Conservation (phyloP, 2,329 filamentous ascomycete species). For the Ceratocystis diversiconidia region DNA sequence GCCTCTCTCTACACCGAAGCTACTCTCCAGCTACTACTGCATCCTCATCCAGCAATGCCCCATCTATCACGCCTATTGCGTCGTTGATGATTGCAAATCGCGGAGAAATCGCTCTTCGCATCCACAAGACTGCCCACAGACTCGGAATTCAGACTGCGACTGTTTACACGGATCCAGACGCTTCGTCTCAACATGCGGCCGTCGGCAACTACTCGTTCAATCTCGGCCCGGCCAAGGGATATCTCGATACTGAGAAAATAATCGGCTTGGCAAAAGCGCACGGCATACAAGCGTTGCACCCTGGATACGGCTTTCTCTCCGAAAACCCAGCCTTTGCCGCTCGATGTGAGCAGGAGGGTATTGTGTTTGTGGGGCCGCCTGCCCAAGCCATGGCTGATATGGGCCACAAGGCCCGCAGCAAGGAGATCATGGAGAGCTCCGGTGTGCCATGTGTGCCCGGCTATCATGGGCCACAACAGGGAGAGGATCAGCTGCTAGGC, state of each 20-base stretch:
- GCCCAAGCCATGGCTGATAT: constrained; percentile 70
- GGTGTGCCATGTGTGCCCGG: constrained; percentile 92
- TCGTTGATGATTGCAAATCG: constrained; percentile 93
- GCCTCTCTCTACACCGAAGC: neutral
- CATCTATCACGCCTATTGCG: constrained; percentile 38
- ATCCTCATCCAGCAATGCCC: neutral
- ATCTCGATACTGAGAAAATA: constrained; percentile 87
- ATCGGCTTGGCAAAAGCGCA: constrained; percentile 75
- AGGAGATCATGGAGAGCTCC: constrained; percentile 93
- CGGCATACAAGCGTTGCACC: constrained; percentile 82
- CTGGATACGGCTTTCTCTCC: constrained; percentile 88
- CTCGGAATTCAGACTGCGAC: constrained; percentile 90
- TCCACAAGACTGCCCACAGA: constrained; percentile 72
- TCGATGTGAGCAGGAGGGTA: constrained; percentile 74
- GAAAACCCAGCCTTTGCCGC: constrained; percentile 87
- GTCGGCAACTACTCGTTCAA: constrained; percentile 73
- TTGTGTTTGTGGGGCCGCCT: constrained; percentile 89
- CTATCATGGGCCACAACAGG: constrained; percentile 81
- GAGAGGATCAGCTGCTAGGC: constrained; percentile 41
- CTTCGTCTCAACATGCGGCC: constrained; percentile 72
- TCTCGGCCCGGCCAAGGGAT: constrained; percentile 68
- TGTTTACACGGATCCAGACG: constrained; percentile 86
- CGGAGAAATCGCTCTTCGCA: constrained; percentile 89
- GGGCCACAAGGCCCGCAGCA: constrained; percentile 86
- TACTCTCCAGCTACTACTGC: neutral